Evolutionary conservation across 164 flowering plant species (phyloP), one percentile per base, ranked within the genome.

Genomic region (Tetracentron sinense): DNA sequence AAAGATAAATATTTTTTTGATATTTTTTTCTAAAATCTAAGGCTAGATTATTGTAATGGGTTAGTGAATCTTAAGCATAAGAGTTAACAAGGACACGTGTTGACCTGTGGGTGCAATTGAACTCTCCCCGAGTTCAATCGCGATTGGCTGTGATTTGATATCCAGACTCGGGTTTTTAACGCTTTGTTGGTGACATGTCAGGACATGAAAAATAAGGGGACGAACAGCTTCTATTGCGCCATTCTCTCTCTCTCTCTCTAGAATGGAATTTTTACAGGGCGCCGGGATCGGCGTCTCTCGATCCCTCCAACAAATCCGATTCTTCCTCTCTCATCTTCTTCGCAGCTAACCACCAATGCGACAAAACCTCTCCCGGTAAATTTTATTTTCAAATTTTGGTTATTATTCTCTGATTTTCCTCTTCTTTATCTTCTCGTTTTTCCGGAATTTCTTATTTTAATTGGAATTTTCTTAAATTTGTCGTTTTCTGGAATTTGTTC

Each of bases 231-330:
- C 25, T 48, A 17, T 48, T 8, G 38, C 38, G 38, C 53, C 46
- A 63, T 66, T 21, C 62, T 64, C 66, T 27, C 61, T 35, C 53
- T 55, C 51, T 55, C 64, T 54, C 58, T 61, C 44, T 23, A 55
- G 30, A 19, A 70, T 78, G 82, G 75, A 69, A 74, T 67, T 71
- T 72, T 59, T 71, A 75, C 79, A 69, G 73, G 57, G n/a, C n/a
- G n/a, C n/a, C n/a, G n/a, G n/a, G n/a, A n/a, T n/a, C n/a, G n/a
- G n/a, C n/a, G n/a, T 74, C 68, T 79, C 76, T 74, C 76, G 77
- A 74, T 81, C 74, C 42, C 50, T 55, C 52, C 66, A 48, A 44
- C 50, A 3, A 60, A 38, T 52, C 33, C 55, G 30, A 30, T 66
- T 56, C 25, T 5, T 50, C 58, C 27, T 31, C 35, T 42, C 42